Evolutionary conservation across 2,329 filamentous ascomycete genomes (phyloP), one percentile per base, ranked within the genome.

Genomic region (Ophiostoma australiae): DNA sequence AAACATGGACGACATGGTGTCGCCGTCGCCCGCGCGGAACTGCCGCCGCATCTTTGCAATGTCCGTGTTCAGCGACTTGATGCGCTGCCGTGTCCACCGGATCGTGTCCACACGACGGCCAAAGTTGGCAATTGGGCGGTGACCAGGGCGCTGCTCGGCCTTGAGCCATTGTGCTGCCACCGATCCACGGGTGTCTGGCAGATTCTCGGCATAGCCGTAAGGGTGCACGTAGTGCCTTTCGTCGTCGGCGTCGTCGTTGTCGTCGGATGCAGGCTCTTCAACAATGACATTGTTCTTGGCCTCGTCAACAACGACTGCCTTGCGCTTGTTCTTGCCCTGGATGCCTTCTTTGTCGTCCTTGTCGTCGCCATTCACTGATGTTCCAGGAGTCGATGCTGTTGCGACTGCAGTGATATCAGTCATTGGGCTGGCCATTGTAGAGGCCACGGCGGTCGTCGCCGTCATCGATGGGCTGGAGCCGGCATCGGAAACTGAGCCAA

Each of bases 71-170:
- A 81, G 78, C 23, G 77, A 74, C 70, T 79, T 80, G 70, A 94
- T 84, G 77, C 91, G 86, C 10, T 86, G 84, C 58, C 94, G 90
- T 70, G 87, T 87, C 89, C 90, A 97, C 75, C 94, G 88, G 78
- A 97, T 97, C 0, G 92, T 94, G 80, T 97, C 93, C 63, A 97
- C 92, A 80, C 93, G 88, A 83, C 88, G 89, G 73, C 92, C 91
- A 10, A 88, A 79, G 66, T 83, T 83, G 52, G 91, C 82, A 44
- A 87, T 82, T 73, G 90, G 82, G 44, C 87, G 87, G 78, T 94
- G 91, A 1, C 86, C 87, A 8, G 91, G 91, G 61, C 91, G 86
- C 73, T 91, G 83, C 76, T 90, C 89, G 55, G 84, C 82, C 55
- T 87, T 83, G 61, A 94, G 82, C 85, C 88, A 93, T 74, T 87